Evolutionary conservation across 148 eudicot genomes (phyloP).

Genomic region (Talinum fruticosum): DNA sequence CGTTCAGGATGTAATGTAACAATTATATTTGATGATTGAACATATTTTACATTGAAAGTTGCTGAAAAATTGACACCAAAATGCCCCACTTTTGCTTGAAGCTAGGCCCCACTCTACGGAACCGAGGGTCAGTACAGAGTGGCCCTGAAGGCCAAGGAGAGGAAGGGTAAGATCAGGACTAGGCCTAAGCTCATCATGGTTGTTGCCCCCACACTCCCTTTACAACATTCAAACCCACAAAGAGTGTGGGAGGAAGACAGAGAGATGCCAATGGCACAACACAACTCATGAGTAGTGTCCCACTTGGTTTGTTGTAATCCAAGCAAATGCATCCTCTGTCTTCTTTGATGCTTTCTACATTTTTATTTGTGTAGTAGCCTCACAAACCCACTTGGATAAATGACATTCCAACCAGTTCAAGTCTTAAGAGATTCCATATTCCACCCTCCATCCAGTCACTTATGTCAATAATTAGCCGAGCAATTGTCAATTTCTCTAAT

Average conservation of each 20-base stretch:
- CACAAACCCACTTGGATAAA: neutral
- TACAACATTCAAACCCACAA: too few species aligned
- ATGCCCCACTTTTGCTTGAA: neutral
- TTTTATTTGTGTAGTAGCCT: neutral
- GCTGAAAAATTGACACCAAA: neutral
- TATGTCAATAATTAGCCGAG: conserved; percentile 16
- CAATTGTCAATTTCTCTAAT: conserved; percentile 9
- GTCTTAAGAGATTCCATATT: conserved; percentile 28
- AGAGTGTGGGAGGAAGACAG: neutral
- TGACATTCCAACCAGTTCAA: conserved; percentile 1
- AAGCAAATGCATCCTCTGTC: conserved; percentile 17
- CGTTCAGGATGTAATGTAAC: conserved; percentile 20
- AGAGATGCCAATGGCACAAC: neutral
- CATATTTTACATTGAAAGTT: neutral
- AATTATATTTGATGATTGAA: neutral
- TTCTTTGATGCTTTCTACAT: conserved; percentile 3
- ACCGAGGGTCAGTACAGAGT: neutral
- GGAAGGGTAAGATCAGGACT: neutral
- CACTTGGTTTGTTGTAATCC: conserved; percentile 22
- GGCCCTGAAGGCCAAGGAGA: neutral
- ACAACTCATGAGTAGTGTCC: conserved; percentile 16
- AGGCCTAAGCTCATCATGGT: neutral
- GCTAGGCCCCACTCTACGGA: neutral
- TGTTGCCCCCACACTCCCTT: too few species aligned
- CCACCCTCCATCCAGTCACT: conserved; percentile 22